phyloP scores from a whole-genome alignment of 1,284 basidiomycete genomes.

The Stygiomarasmius scandens region DNA sequence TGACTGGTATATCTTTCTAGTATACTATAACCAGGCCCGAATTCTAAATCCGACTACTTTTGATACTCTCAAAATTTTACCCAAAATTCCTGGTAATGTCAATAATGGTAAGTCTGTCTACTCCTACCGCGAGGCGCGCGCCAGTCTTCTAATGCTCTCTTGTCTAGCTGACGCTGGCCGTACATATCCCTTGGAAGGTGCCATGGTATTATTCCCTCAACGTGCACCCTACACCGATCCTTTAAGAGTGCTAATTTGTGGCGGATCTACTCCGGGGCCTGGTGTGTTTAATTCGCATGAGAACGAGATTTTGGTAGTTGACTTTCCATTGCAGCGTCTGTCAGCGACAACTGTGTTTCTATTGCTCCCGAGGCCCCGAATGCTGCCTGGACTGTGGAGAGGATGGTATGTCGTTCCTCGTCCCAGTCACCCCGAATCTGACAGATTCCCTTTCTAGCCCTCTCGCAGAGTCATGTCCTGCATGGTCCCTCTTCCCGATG shows the following conservation, averaged over 20 bases:
- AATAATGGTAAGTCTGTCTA: conserved; percentile 56
- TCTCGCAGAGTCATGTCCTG: conserved; percentile 76
- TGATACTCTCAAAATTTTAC: conserved; percentile 57
- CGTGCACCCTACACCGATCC: conserved; percentile 71
- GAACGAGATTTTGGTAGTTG: not conserved
- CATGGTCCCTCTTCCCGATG: conserved; percentile 72
- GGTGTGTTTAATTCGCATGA: conserved; percentile 29
- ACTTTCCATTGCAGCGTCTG: conserved; percentile 24
- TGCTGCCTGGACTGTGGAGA: conserved; percentile 66
- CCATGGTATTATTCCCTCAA: conserved; percentile 70
- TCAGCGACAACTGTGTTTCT: conserved; percentile 71
- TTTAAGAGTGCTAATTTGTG: conserved; percentile 72
- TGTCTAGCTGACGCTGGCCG: conserved; percentile 64
- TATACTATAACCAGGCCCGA: conserved; percentile 78
- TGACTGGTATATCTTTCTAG: conserved; percentile 38
- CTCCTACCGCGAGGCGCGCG: not conserved
- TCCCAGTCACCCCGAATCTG: no score
- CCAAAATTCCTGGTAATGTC: conserved; percentile 74
- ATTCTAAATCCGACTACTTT: conserved; percentile 69
- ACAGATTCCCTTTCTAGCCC: conserved; percentile 54
- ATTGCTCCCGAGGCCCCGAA: conserved; percentile 63
- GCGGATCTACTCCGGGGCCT: conserved; percentile 64
- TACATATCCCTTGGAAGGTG: conserved; percentile 77
- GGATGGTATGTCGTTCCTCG: conserved; percentile 58
- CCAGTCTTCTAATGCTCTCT: not conserved